Base-by-base conservation (phyloP, 106 monocot genomes). In the Allium sativum region DNA sequence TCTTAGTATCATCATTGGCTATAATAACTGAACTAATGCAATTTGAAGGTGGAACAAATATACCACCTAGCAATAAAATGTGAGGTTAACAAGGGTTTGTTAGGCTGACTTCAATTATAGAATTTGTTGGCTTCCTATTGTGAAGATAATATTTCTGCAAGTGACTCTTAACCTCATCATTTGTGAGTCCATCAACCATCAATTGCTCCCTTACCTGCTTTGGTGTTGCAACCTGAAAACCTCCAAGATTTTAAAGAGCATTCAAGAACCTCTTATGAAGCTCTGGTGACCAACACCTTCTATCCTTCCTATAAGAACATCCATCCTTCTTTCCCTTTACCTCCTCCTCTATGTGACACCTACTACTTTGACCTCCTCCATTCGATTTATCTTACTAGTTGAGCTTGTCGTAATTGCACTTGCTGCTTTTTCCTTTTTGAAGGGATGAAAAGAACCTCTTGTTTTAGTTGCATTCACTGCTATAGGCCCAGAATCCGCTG, bases 391-490 rank as follows among this genome's bases (percentile, higher is more conserved):
- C 53, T 47, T 47, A 1, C 50, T 75, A 8, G 59, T 66, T 6
- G 68, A 70, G 12, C 83, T 77, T 50, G 76, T 76, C 19, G 66
- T 48, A 44, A 61, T 41, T 6, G 14, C 64, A 5, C 18, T 21
- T 40, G 50, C 55, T 44, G 65, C 44, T 55, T 81, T 92, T 41
- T 77, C 72, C 53, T 73, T 79, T 42, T 82, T 68, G 44, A 93
- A 93, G 12, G 85, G 89, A 7, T 76, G 82, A 58, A 93, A 93
- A 16, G 87, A 80, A 53, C 80, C 77, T 4, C 76, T 74, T 10
- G 65, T 52, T 61, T 69, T 86, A 65, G 57, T 74, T 41, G 60
- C 77, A 47, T 77, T 72, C 68, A 76, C 56, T 6, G 79, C 72
- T 42, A 86, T 44, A 7, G 80, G 79, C 77, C 62, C 78, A 8